A percentile compares a stretch with the other conserved stretches of the same genome.
Conservation (phyloP, 1,284 basidiomycete species). For the Lentinula novae-zelandiae region DNA sequence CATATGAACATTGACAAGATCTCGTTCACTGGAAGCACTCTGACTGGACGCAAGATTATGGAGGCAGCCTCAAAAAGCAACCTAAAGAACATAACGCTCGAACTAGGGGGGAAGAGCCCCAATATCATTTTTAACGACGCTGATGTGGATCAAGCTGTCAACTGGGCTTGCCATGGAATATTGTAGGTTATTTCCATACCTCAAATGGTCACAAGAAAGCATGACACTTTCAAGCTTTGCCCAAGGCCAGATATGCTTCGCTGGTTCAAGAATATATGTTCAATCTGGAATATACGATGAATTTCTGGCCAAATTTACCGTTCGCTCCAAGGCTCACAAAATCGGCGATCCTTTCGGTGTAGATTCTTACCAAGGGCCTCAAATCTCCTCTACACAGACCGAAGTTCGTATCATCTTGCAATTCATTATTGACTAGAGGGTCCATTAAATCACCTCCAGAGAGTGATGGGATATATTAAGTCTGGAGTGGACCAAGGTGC, state of each 20-base stretch:
- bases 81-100: slow-evolving; percentile 76
- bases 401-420: slow-evolving; percentile 38
- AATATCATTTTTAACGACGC: slow-evolving; percentile 75
- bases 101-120: slow-evolving; percentile 90
- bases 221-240: not conserved
- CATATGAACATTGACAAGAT: slow-evolving; percentile 53
- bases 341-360: slow-evolving; percentile 80
- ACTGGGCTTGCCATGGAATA: slow-evolving; percentile 81
- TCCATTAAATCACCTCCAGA: slow-evolving; percentile 28
- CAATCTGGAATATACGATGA: slow-evolving; percentile 81
- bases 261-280: slow-evolving; percentile 82
- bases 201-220: not conserved
- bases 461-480: slow-evolving; percentile 85
- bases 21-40: slow-evolving; percentile 70
- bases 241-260: slow-evolving; percentile 81
- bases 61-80: slow-evolving; percentile 68
- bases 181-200: slow-evolving; percentile 39
- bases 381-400: slow-evolving; percentile 71
- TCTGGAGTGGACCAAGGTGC: slow-evolving; percentile 83
- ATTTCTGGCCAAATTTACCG: slow-evolving; percentile 63
- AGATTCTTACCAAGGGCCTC: slow-evolving; percentile 80
- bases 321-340: slow-evolving; percentile 39
- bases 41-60: slow-evolving; percentile 74
- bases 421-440: too few relatives aligned
- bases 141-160: slow-evolving; percentile 74